Evolutionary conservation across 2,329 filamentous ascomycete species (phyloP), one percentile per base, ranked within the genome.

Genomic region (Clonostachys sp.): DNA sequence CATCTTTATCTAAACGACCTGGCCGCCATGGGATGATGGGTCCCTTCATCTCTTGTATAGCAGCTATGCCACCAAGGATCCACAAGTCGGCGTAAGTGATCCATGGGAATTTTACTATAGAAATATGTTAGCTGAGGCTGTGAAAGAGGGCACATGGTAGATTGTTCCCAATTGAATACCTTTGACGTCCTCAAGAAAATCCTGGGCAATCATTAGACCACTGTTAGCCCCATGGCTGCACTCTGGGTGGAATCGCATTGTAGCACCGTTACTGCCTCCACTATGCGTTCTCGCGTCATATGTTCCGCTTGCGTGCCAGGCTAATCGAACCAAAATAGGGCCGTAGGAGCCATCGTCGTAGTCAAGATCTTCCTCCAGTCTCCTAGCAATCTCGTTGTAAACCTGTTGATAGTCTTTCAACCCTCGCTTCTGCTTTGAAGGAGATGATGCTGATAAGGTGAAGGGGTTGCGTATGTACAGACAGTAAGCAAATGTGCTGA

Each of bases 341-440:
- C 91, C 92, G 65, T 95, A 97, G 74, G 87, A 94, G 57, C 94
- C 92, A 67, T 99, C 92, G 62, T 97, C 92, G 67, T 97, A 97
- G 56, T 96, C 87, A 58, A 94, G 89, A 64, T 95, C 84, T 72
- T 96, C 89, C 68, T 94, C 86, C 47, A 97, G 75, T 51, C 78
- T 78, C 62, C 76, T 71, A 46, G 92, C 91, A 58, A 97, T 84
- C 62, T 85, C 86, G 66, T 96, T 81, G 76, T 97, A 97, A 46
- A 97, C 89, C 70, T 89, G 87, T 77, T 96, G 91, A 77, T 96
- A 97, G 71, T 99, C 91, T 59, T 86, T 84, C 71, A 39, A 10
- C 24, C 24, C 24, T 30, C 24, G 24, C 24, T 30, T 30, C 24
- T 30, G 24, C 4, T 30, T 10, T 2, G 9, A 30, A 30, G 8